A percentile compares a stretch with the other conserved stretches of the same genome.
phyloP scores from a whole-genome alignment of 345 rosid species.

The Arabis alpina region DNA sequence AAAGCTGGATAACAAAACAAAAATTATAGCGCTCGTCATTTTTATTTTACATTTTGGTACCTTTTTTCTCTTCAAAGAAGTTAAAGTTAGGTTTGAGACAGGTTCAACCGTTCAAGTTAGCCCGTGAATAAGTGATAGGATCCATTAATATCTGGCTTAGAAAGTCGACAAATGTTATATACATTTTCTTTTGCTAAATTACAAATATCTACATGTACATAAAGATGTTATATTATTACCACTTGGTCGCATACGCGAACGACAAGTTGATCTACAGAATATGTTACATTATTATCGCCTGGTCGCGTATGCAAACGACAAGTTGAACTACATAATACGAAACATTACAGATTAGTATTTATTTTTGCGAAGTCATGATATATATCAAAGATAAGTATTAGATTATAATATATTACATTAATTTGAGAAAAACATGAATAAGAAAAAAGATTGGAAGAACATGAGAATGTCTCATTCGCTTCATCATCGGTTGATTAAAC shows the following conservation, averaged over 20 bases:
- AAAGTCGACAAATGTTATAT: neutral
- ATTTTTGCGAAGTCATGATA: neutral
- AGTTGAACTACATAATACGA: conserved; percentile 11
- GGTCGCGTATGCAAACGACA: neutral
- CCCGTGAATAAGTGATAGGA: neutral
- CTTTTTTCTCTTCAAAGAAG: neutral
- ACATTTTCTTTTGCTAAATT: neutral
- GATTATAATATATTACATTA: conserved; percentile 3
- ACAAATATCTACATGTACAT: neutral
- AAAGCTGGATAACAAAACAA: no score
- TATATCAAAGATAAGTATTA: conserved; percentile 28
- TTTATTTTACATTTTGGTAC: neutral
- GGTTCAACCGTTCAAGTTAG: conserved; percentile 1
- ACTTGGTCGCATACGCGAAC: conserved; percentile 16
- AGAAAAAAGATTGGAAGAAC: neutral
- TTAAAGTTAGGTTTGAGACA: neutral
- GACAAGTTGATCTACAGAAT: conserved; percentile 14
- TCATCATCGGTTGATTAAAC: neutral
- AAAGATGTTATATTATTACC: neutral
- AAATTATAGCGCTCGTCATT: neutral
- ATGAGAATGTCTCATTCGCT: neutral
- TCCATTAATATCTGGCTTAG: neutral
- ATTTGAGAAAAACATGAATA: conserved; percentile 24
- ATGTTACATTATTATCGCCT: no score
- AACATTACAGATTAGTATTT: conserved; percentile 2